Percentiles rank a stretch among this genome's conserved stretches.
phyloP scores from a whole-genome alignment of 768 basidiomycete species.

The Suillus variegatus region DNA sequence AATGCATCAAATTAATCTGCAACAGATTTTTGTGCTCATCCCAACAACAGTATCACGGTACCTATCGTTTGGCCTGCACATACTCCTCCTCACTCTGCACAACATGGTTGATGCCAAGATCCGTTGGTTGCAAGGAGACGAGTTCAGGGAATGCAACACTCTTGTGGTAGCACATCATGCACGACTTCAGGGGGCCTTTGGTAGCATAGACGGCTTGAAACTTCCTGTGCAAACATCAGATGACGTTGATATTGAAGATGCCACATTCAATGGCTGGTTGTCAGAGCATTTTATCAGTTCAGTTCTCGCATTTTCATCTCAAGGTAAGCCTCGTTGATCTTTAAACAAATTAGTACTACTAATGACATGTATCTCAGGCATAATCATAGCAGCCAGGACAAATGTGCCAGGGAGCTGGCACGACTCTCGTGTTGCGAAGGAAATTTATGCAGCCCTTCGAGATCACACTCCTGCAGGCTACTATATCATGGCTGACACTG shows the following conservation, averaged over 20 bases:
- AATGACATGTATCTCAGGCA: slow-evolving; percentile 27
- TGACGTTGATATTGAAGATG: slow-evolving; percentile 45
- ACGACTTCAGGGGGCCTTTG: slow-evolving; percentile 40
- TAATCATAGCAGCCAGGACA: slow-evolving; percentile 33
- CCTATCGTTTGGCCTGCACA: slow-evolving; percentile 31
- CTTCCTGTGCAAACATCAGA: slow-evolving; percentile 36
- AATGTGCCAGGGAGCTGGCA: slow-evolving; percentile 54
- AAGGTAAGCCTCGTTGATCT: neutral
- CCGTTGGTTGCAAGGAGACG: slow-evolving; percentile 25
- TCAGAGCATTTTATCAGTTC: slow-evolving; percentile 41
- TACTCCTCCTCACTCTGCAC: slow-evolving; percentile 33
- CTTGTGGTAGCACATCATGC: slow-evolving; percentile 32
- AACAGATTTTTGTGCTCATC: slow-evolving; percentile 44
- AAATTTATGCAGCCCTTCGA: slow-evolving; percentile 38
- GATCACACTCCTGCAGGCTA: slow-evolving; percentile 39
- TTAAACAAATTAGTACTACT: neutral
- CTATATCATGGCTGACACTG: slow-evolving; percentile 47
- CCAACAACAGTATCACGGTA: slow-evolving; percentile 39
- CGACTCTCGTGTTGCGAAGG: slow-evolving; percentile 41
- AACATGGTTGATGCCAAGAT: slow-evolving; percentile 32
- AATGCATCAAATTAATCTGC: slow-evolving; percentile 39
- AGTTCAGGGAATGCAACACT: slow-evolving; percentile 28
- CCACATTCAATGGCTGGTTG: slow-evolving; percentile 48
- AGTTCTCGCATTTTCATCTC: slow-evolving; percentile 38
- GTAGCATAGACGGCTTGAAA: slow-evolving; percentile 43